These are phyloP conservation scores for Lentinula sp. DNA, from an alignment of 768 basidiomycete genomes.

Conservation along the genomic window DNA sequence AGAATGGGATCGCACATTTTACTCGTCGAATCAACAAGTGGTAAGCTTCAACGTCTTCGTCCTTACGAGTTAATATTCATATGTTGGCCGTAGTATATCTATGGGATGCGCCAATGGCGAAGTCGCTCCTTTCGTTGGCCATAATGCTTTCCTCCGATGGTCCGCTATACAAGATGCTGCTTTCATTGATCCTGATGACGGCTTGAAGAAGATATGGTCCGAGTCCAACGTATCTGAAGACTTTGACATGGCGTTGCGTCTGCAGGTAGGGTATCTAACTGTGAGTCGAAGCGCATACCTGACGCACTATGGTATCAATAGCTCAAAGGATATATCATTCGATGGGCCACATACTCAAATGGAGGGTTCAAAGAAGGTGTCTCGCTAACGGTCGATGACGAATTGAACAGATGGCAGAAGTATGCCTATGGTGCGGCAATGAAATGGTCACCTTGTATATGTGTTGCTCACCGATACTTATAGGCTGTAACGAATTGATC, in stretches of 20 bases:
- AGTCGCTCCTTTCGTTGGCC: constrained; percentile 79
- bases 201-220: constrained; percentile 72
- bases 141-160: constrained; percentile 90
- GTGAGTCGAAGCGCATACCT: not conserved
- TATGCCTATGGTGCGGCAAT: constrained; percentile 59
- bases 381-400: constrained; percentile 83
- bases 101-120: constrained; percentile 80
- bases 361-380: constrained; percentile 92
- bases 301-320: constrained; percentile 8
- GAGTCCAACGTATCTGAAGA: constrained; percentile 81
- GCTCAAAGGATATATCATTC: constrained; percentile 67
- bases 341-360: constrained; percentile 82
- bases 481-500: constrained; percentile 71
- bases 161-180: constrained; percentile 83
- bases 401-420: constrained; percentile 91
- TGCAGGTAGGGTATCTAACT: constrained; percentile 31
- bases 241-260: constrained; percentile 73
- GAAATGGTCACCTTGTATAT: not conserved
- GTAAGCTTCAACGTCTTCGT: not conserved
- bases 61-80: constrained; percentile 11
- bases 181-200: constrained; percentile 62
- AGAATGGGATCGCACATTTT: constrained; percentile 86
- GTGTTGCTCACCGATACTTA: not conserved
- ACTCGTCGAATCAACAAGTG: constrained; percentile 79
- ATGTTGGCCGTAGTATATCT: constrained; percentile 36